These are phyloP conservation scores for Globisporangium polare DNA, from an alignment of 352 stramenopile genomes.

Conservation along the genomic window DNA sequence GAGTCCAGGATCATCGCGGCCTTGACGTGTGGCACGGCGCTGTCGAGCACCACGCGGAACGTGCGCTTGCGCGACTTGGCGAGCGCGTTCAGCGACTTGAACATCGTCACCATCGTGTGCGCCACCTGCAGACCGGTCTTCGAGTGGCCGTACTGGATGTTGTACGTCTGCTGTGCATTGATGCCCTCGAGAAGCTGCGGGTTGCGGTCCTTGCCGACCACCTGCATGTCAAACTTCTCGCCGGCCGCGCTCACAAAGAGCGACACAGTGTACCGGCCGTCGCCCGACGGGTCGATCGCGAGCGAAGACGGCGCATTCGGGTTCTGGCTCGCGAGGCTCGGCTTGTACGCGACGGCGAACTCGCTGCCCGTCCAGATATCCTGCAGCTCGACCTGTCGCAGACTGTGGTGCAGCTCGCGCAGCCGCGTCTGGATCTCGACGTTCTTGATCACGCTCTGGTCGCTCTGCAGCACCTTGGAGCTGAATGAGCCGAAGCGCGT, in stretches of 20 bases:
- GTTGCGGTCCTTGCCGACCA: constrained; percentile 65
- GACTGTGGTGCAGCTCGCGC: constrained; percentile 72
- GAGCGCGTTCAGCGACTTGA: constrained; percentile 74
- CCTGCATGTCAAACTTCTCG: constrained; percentile 80
- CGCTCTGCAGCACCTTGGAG: constrained; percentile 54
- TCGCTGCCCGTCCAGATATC: constrained; percentile 81
- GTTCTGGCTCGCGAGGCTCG: constrained; percentile 13
- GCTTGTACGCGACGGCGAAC: constrained; percentile 70
- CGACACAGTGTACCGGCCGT: constrained; percentile 61
- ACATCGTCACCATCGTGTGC: constrained; percentile 72
- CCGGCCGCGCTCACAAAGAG: constrained; percentile 76
- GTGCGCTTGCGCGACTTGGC: constrained; percentile 69
- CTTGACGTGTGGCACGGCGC: constrained; percentile 79
- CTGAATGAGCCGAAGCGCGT: constrained; percentile 82
- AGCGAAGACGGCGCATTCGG: background rate
- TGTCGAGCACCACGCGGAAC: constrained; percentile 81
- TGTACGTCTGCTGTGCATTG: constrained; percentile 55
- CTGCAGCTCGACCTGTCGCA: constrained; percentile 53
- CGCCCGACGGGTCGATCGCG: constrained; percentile 9
- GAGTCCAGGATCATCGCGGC: constrained; percentile 84
- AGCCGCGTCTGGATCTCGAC: constrained; percentile 84
- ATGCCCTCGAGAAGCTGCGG: constrained; percentile 57
- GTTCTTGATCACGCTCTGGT: constrained; percentile 74
- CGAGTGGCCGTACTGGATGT: constrained; percentile 76
- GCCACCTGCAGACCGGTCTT: constrained; percentile 81